Base-by-base conservation (phyloP, 768 basidiomycete species). In the Trametes cinnabarina region DNA sequence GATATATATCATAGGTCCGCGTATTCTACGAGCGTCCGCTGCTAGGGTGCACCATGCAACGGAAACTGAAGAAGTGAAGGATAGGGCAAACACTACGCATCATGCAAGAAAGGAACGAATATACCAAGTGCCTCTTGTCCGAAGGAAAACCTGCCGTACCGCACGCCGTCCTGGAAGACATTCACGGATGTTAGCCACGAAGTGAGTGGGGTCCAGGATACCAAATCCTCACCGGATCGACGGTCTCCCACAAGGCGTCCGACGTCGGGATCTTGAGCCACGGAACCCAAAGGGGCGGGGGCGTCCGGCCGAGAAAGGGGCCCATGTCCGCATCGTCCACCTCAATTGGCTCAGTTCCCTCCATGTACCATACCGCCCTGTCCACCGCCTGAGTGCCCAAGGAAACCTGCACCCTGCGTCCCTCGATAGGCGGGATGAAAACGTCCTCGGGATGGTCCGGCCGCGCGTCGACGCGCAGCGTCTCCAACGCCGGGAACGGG, bases 181-280 rank as follows among this genome's bases (percentile, higher is more conserved):
- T 8, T 39, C 7, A n/a, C 17, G 37, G 8, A 15, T 39, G 37
- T 39, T 32, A 2, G 30, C 30, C 30, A 11, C 30, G 30, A 1
- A 32, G 2, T 7, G 30, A 32, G 12, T 32, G 30, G 12, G 12
- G 30, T 32, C 30, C n/a, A n/a, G n/a, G n/a, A n/a, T n/a, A n/a
- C n/a, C 4, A 19, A 1, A 1, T 19, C 37, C 53, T 14, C 28
- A 55, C 54, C 8, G 46, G 26, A n/a, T 39, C 37, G 2, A 55
- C 19, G 25, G 19, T 40, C 39, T 55, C 37, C 54, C 54, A 55
- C 11, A 55, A 46, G 1, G 46, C 11, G 46, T 55, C 54, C 11
- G 34, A 48, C 25, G 7, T n/a, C n/a, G 54, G 11, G 2, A 55
- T 40, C 9, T 48, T 28, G 23, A 55, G 46, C 46, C 37, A 14